Evolutionary conservation across 2,329 filamentous ascomycete genomes (phyloP).

Genomic region (Penicillium sp.): DNA sequence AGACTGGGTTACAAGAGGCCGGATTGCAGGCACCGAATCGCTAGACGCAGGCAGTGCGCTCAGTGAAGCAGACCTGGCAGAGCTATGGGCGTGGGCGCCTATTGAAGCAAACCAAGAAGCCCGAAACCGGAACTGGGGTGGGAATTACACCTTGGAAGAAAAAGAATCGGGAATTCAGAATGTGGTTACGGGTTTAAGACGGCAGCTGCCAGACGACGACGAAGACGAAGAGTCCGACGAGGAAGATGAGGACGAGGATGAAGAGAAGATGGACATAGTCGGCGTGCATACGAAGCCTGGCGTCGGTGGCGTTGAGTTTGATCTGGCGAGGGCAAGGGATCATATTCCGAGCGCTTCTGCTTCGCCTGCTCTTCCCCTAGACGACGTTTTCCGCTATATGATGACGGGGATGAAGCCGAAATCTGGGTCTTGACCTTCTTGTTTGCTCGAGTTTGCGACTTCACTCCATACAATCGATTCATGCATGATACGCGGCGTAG

Average conservation of each 20-base stretch:
- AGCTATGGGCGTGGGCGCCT: slow-evolving; percentile 58
- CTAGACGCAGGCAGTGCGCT: slow-evolving; percentile 23
- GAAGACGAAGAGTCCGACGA: slow-evolving; percentile 43
- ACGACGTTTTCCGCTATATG: slow-evolving; percentile 49
- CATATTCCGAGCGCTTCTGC: slow-evolving; percentile 22
- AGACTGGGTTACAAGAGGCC: slow-evolving; percentile 64
- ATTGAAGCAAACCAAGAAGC: slow-evolving; percentile 45
- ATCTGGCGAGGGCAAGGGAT: slow-evolving; percentile 26
- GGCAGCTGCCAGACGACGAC: slow-evolving; percentile 55
- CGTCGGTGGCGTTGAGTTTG: slow-evolving; percentile 28
- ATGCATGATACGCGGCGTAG: not conserved
- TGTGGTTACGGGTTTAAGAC: slow-evolving; percentile 66
- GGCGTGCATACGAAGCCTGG: slow-evolving; percentile 32
- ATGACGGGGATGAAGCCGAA: slow-evolving; percentile 41
- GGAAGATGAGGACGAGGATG: slow-evolving; percentile 45
- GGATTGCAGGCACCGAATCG: slow-evolving; percentile 34
- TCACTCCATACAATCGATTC: not conserved
- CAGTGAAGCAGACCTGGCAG: slow-evolving; percentile 49
- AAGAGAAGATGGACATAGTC: slow-evolving; percentile 39
- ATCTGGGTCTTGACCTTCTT: slow-evolving; percentile 18
- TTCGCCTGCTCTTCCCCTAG: slow-evolving; percentile 37
- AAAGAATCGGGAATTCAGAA: slow-evolving; percentile 62
- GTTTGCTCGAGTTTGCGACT: not conserved
- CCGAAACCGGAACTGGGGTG: slow-evolving; percentile 50
- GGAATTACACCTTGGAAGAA: slow-evolving; percentile 70